phyloP scores from a whole-genome alignment of 148 eudicot species.

The Rhododendron griersonianum region DNA sequence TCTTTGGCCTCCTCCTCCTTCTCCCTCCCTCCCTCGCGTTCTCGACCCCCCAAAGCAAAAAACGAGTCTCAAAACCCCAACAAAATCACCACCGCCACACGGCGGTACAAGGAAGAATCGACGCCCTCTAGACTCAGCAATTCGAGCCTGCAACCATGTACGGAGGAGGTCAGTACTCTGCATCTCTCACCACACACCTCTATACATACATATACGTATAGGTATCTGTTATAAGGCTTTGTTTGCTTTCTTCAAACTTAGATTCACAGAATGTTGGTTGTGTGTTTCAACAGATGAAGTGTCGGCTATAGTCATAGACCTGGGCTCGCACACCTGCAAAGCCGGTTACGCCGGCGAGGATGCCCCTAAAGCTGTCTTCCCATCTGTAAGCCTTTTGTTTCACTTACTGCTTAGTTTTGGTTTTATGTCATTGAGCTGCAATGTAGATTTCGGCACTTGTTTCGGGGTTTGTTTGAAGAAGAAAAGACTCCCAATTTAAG shows the following conservation, averaged over 20 bases:
- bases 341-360: slow-evolving; percentile 99
- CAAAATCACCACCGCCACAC: neutral
- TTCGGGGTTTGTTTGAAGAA: neutral
- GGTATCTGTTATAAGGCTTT: neutral
- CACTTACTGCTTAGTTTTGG: neutral
- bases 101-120: neutral
- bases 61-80: slow-evolving; percentile 7
- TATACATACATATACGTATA: neutral
- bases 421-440: neutral
- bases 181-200: neutral
- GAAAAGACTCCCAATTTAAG: neutral
- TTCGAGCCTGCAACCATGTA: slow-evolving; percentile 17
- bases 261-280: neutral
- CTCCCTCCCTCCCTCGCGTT: neutral
- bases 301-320: slow-evolving; percentile 83
- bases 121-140: neutral
- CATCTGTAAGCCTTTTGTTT: slow-evolving; percentile 50
- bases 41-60: neutral
- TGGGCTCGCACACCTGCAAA: slow-evolving; percentile 94
- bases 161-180: slow-evolving; percentile 25
- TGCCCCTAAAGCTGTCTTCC: slow-evolving; percentile 97
- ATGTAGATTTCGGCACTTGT: neutral
- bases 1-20: too few relatives aligned
- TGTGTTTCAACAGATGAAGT: slow-evolving; percentile 66
- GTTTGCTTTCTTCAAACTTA: neutral